phyloP scores from a whole-genome alignment of 331 rosid genomes.

The Quercus tomentella region DNA sequence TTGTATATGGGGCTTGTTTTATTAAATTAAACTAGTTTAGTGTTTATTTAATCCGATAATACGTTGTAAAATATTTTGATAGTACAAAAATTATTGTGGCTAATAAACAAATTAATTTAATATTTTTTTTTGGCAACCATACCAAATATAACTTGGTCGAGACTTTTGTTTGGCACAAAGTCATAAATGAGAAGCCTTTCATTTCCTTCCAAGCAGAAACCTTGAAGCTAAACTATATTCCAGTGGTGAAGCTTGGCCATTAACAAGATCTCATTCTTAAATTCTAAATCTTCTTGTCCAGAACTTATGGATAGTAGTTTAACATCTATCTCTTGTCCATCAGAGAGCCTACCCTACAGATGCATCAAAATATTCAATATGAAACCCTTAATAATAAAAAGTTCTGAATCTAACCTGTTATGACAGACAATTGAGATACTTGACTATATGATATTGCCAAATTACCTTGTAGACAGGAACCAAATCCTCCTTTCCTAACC shows the following conservation, averaged over 20 bases:
- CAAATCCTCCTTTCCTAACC: no score
- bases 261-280: conserved; percentile 52
- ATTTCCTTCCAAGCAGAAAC: conserved; percentile 34
- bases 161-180: conserved; percentile 40
- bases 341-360: conserved; percentile 33
- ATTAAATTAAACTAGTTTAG: no score
- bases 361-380: not conserved
- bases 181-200: conserved; percentile 52
- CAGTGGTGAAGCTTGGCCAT: conserved; percentile 49
- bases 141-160: conserved; percentile 53
- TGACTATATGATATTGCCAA: no score
- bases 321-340: conserved; percentile 41
- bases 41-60: no score
- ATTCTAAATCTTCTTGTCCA: conserved; percentile 35
- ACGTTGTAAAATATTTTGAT: no score
- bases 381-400: not conserved
- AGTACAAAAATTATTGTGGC: no score
- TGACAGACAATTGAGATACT: no score
- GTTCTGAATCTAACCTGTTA: no score
- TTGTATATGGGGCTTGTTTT: no score
- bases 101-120: no score
- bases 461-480: no score
- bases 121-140: not conserved
- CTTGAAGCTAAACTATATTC: conserved; percentile 45
- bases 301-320: conserved; percentile 32